Percentiles rank a stretch among this genome's conserved stretches.
phyloP scores from a whole-genome alignment of 2,329 filamentous ascomycete genomes.

The Fusarium paranaense region DNA sequence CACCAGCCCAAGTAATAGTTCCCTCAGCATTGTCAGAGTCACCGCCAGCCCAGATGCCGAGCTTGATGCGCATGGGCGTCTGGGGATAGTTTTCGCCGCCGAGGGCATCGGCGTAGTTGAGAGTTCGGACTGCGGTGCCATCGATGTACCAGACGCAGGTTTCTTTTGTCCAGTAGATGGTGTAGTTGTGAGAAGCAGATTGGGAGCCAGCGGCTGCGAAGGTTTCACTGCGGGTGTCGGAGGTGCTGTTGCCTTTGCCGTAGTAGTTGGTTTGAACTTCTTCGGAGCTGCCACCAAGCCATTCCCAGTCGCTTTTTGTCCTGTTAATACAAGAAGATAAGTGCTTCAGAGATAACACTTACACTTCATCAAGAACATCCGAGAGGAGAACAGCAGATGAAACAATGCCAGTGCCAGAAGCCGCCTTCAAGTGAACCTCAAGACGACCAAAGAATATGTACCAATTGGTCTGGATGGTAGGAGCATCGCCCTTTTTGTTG shows the following conservation, averaged over 20 bases:
- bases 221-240: slow-evolving; percentile 48
- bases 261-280: slow-evolving; percentile 85
- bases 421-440: slow-evolving; percentile 76
- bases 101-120: slow-evolving; percentile 57
- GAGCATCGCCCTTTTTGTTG: slow-evolving; percentile 64
- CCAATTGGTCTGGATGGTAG: slow-evolving; percentile 75
- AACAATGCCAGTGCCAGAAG: slow-evolving; percentile 79
- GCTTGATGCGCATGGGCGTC: slow-evolving; percentile 75
- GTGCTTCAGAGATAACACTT: neutral
- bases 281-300: slow-evolving; percentile 72
- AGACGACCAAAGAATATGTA: slow-evolving; percentile 89
- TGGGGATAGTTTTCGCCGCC: slow-evolving; percentile 70
- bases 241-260: slow-evolving; percentile 71
- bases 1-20: slow-evolving; percentile 76
- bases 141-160: slow-evolving; percentile 71
- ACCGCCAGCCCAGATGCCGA: slow-evolving; percentile 66
- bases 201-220: slow-evolving; percentile 43
- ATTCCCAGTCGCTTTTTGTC: slow-evolving; percentile 74
- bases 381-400: slow-evolving; percentile 82
- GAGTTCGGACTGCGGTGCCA: slow-evolving; percentile 48
- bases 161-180: slow-evolving; percentile 73
- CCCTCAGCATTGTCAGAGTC: slow-evolving; percentile 61
- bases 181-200: slow-evolving; percentile 69
- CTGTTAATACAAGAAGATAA: neutral
- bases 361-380: slow-evolving; percentile 72